These are phyloP conservation scores for Penium margaritaceum DNA, from an alignment of 139 green algal genomes.

Conservation along the genomic window DNA sequence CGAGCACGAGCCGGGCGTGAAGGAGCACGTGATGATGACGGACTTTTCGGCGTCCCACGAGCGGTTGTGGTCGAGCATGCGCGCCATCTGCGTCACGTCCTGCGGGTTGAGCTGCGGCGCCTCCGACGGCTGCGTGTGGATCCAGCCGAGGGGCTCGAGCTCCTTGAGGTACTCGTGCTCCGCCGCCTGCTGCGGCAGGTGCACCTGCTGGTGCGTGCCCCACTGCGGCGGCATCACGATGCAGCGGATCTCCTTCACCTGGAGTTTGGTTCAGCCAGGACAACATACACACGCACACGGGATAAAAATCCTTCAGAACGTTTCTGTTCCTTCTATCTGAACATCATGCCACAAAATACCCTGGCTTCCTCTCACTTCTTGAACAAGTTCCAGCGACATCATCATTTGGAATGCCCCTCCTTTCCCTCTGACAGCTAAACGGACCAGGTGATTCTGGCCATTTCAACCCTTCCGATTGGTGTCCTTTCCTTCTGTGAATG, in stretches of 20 bases:
- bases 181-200: conserved; percentile 75
- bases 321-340: background rate
- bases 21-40: conserved; percentile 83
- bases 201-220: conserved; percentile 87
- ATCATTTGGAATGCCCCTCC: too few species aligned
- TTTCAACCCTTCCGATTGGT: too few species aligned
- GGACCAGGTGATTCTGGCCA: too few species aligned
- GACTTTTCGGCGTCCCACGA: conserved; percentile 93
- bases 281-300: too few species aligned
- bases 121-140: conserved; percentile 98
- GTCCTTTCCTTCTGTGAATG: too few species aligned
- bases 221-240: conserved; percentile 94
- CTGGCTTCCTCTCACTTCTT: too few species aligned
- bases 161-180: conserved; percentile 93
- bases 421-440: too few species aligned
- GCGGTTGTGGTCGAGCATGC: conserved; percentile 86
- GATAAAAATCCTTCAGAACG: background rate
- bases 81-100: conserved; percentile 84
- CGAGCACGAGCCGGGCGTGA: conserved; percentile 89
- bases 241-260: conserved; percentile 90
- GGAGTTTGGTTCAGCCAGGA: too few species aligned
- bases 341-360: conserved; percentile 55
- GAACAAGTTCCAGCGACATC: too few species aligned
- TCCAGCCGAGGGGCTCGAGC: conserved; percentile 95
- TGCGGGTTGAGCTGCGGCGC: conserved; percentile 79